phyloP scores from a whole-genome alignment of 768 basidiomycete genomes.

The Hemileccinum rubropunctum region DNA sequence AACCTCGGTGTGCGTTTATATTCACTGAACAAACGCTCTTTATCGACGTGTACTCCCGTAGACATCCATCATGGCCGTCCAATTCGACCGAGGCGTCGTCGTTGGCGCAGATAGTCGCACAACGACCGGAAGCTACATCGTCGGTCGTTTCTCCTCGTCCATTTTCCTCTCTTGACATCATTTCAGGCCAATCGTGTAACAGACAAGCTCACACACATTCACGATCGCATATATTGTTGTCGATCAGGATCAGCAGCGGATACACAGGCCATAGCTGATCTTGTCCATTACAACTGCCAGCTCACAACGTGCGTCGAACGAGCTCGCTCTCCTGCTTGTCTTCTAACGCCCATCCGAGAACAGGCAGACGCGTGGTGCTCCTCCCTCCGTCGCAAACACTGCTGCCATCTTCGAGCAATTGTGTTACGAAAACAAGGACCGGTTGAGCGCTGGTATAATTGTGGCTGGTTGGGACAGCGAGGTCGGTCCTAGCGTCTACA shows the following conservation, averaged over 20 bases:
- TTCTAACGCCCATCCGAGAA: slow-evolving; percentile 4
- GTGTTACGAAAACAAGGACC: slow-evolving; percentile 94
- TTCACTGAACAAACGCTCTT: background rate
- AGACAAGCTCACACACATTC: slow-evolving; percentile 94
- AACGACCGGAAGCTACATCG: slow-evolving; percentile 95
- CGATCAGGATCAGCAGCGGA: slow-evolving; percentile 97
- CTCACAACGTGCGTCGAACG: slow-evolving; percentile 55
- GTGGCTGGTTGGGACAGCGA: slow-evolving; percentile 98
- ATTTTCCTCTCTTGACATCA: background rate
- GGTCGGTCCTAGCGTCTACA: slow-evolving; percentile 89
- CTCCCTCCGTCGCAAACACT: slow-evolving; percentile 79
- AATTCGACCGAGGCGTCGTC: slow-evolving; percentile 92
- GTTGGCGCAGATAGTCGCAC: slow-evolving; percentile 97
- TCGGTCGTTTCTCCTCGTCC: slow-evolving; percentile 36
- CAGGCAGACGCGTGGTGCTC: slow-evolving; percentile 56
- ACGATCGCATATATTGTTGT: slow-evolving; percentile 99
- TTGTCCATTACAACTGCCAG: slow-evolving; percentile 81
- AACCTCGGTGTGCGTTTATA: slow-evolving; percentile 81
- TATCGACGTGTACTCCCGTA: slow-evolving; percentile 29
- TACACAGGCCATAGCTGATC: slow-evolving; percentile 94
- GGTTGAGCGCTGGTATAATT: slow-evolving; percentile 88
- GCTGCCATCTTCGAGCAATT: slow-evolving; percentile 82
- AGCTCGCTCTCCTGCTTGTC: background rate
- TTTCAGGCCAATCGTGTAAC: slow-evolving; percentile 93
- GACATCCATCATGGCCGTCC: slow-evolving; percentile 99